Conservation (phyloP, 2,329 filamentous ascomycete genomes). For the Allantophomopsis cytisporea region DNA sequence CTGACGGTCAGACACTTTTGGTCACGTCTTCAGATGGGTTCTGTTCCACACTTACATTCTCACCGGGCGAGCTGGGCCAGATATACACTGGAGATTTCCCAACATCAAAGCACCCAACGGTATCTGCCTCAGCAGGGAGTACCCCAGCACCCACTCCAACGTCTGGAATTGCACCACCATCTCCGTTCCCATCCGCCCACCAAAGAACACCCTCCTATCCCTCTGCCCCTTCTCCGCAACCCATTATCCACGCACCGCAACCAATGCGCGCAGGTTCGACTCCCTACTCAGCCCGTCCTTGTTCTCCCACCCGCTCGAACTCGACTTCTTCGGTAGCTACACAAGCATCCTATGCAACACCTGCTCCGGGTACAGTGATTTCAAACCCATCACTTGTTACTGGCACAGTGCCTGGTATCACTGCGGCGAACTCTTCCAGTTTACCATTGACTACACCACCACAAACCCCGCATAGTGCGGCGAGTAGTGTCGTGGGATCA, state of each 20-base stretch:
- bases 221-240: constrained; percentile 42
- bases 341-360: constrained; percentile 32
- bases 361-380: constrained; percentile 31
- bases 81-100: constrained; percentile 57
- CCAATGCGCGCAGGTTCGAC: constrained; percentile 32
- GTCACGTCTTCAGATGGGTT: constrained; percentile 99
- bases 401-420: constrained; percentile 63
- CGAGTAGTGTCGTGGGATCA: constrained; percentile 35
- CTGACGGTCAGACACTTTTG: constrained; percentile 64
- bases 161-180: constrained; percentile 45
- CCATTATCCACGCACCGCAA: constrained; percentile 16
- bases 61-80: constrained; percentile 72
- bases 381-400: constrained; percentile 71
- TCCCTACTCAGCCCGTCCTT: constrained; percentile 38
- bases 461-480: constrained; percentile 62
- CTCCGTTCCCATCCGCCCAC: constrained; percentile 38
- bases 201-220: constrained; percentile 44
- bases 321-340: constrained; percentile 72
- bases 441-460: constrained; percentile 81
- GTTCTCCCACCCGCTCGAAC: constrained; percentile 74
- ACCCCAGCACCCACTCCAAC: constrained; percentile 63
- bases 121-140: constrained; percentile 35
- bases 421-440: constrained; percentile 49
- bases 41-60: constrained; percentile 82
- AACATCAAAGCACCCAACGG: constrained; percentile 28